Evolutionary conservation across 108 stramenopile species (phyloP).

Genomic region (Skeletonema potamos): DNA sequence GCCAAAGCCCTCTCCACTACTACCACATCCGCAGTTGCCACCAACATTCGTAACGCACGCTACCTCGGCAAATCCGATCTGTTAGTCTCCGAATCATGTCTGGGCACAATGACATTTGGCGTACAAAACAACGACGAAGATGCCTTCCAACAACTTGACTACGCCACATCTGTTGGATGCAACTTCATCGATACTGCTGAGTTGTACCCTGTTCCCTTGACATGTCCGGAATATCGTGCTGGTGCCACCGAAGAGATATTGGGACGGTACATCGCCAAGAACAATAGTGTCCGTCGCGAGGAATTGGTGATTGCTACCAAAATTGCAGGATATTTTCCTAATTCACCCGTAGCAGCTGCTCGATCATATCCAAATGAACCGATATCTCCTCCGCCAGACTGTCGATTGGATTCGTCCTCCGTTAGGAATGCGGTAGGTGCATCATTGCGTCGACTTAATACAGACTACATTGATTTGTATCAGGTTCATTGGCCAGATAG

Average conservation of each 20-base stretch:
- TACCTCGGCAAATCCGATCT: conserved; percentile 69
- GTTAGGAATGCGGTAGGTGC: conserved; percentile 26
- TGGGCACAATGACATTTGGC: conserved; percentile 48
- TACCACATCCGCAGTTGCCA: not conserved
- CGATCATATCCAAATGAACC: conserved; percentile 20
- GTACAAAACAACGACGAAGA: conserved; percentile 30
- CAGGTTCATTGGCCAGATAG: conserved; percentile 52
- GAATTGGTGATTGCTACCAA: conserved; percentile 33
- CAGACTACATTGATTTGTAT: conserved; percentile 40
- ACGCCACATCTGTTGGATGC: conserved; percentile 31
- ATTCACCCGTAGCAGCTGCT: conserved; percentile 30
- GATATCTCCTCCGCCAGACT: conserved; percentile 30
- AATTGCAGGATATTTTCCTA: conserved; percentile 23
- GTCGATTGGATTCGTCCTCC: conserved; percentile 30
- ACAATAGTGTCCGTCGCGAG: conserved; percentile 16
- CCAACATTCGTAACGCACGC: conserved; percentile 26
- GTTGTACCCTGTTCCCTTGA: conserved; percentile 42
- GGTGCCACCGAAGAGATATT: conserved; percentile 46
- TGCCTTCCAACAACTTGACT: conserved; percentile 47
- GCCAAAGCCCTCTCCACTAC: conserved; percentile 10
- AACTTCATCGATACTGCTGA: conserved; percentile 56
- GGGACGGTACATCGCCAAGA: conserved; percentile 20
- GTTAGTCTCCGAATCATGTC: conserved; percentile 72
- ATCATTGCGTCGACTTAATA: conserved; percentile 34
- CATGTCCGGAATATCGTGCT: conserved; percentile 26